Evolutionary conservation across 768 basidiomycete genomes (phyloP).

Genomic region (Pulveroboletus ravenelii): DNA sequence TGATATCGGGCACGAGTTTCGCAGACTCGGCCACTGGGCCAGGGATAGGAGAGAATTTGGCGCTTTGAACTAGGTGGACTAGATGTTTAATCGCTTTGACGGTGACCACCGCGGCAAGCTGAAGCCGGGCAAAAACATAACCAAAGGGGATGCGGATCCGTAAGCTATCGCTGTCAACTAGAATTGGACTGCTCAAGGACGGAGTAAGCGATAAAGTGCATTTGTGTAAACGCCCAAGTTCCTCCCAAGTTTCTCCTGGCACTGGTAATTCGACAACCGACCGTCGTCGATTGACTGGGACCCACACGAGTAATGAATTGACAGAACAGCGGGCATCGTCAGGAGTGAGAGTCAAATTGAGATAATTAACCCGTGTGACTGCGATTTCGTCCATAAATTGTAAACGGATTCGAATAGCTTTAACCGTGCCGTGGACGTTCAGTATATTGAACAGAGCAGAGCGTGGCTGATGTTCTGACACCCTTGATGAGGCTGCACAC

Average conservation of each 20-base stretch:
- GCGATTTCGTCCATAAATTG: constrained; percentile 46
- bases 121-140: constrained; percentile 70
- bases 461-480: constrained; percentile 16
- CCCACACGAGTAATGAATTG: constrained; percentile 49
- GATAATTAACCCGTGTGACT: constrained; percentile 33
- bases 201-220: constrained; percentile 41
- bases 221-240: constrained; percentile 56
- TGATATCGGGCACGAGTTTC: constrained; percentile 63
- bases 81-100: constrained; percentile 76
- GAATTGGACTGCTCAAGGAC: constrained; percentile 36
- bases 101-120: constrained; percentile 63
- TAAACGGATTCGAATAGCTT: constrained; percentile 45
- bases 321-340: constrained; percentile 31
- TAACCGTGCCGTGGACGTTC: constrained; percentile 33
- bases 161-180: constrained; percentile 56
- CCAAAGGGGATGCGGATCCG: constrained; percentile 77
- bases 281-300: constrained; percentile 41
- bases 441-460: constrained; percentile 14
- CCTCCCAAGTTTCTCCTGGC: constrained; percentile 60
- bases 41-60: constrained; percentile 50
- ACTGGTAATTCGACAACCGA: constrained; percentile 29
- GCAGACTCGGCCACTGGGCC: constrained; percentile 67
- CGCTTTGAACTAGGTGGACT: constrained; percentile 45
- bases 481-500: constrained; percentile 13
- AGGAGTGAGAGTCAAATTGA: constrained; percentile 17